phyloP scores from a whole-genome alignment of 441 rosid species.

The Sinapis alba region DNA sequence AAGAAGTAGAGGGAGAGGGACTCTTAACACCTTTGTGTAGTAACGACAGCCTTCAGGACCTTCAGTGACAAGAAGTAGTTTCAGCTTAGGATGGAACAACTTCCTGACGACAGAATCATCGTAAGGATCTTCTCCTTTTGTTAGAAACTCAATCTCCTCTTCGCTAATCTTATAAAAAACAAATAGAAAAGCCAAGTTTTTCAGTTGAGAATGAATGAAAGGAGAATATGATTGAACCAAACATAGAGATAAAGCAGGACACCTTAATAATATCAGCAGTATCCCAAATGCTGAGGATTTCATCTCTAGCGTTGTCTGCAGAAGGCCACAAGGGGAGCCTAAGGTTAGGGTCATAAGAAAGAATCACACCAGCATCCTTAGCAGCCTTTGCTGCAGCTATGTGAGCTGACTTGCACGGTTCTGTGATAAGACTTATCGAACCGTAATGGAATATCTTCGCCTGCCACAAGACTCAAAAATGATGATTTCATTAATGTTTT shows the following conservation, averaged over 20 bases:
- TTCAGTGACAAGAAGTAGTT: slow-evolving; percentile 86
- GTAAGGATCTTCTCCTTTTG: slow-evolving; percentile 89
- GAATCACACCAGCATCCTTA: slow-evolving; percentile 82
- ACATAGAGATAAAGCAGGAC: neutral
- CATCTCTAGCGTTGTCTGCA: slow-evolving; percentile 77
- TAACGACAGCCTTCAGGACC: slow-evolving; percentile 91
- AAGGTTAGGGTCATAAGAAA: slow-evolving; percentile 91
- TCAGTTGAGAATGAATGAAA: neutral
- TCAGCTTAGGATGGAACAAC: slow-evolving; percentile 75
- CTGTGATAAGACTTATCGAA: slow-evolving; percentile 93
- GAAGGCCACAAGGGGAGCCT: slow-evolving; percentile 97
- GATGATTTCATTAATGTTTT: neutral
- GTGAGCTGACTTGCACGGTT: slow-evolving; percentile 93
- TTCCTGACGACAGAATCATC: slow-evolving; percentile 80
- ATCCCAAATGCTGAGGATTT: slow-evolving; percentile 86
- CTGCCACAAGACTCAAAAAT: slow-evolving; percentile 40
- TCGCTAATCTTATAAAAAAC: slow-evolving; percentile 64
- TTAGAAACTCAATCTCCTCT: slow-evolving; percentile 86
- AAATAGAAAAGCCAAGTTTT: neutral
- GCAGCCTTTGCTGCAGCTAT: slow-evolving; percentile 90
- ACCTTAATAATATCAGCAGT: slow-evolving; percentile 91
- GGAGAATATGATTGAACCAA: neutral
- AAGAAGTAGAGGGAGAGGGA: neutral
- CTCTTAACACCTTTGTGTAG: slow-evolving; percentile 76
- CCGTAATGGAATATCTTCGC: slow-evolving; percentile 93